phyloP scores from a whole-genome alignment of 352 stramenopile genomes.

The Phytophthora pinifolia region DNA sequence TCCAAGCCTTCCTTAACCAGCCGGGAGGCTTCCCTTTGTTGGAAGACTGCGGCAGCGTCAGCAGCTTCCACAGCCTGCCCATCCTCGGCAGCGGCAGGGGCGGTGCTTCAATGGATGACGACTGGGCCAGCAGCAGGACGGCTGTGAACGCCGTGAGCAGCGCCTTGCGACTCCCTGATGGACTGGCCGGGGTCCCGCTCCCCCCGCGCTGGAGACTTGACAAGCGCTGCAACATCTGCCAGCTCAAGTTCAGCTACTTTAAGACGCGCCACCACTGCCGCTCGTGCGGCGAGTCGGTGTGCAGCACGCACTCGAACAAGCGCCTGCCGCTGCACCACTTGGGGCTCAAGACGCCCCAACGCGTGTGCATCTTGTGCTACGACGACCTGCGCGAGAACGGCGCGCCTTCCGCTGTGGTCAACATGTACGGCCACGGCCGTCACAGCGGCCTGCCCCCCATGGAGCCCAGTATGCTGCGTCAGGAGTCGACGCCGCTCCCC shows the following conservation, averaged over 20 bases:
- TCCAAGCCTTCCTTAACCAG: constrained; percentile 49
- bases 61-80: constrained; percentile 30
- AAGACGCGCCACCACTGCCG: constrained; percentile 87
- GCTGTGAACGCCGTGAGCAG: constrained; percentile 26
- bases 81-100: constrained; percentile 15
- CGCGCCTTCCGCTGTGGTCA: constrained; percentile 75
- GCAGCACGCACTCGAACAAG: constrained; percentile 75
- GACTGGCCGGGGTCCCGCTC: constrained; percentile 37
- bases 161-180: constrained; percentile 32
- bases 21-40: constrained; percentile 25
- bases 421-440: constrained; percentile 55
- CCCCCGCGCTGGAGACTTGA: constrained; percentile 73
- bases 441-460: constrained; percentile 31
- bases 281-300: constrained; percentile 87
- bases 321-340: constrained; percentile 64
- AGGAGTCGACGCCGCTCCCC: constrained; percentile 30
- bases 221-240: constrained; percentile 82
- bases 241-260: constrained; percentile 87
- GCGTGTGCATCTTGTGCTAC: constrained; percentile 81
- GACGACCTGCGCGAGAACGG: constrained; percentile 75
- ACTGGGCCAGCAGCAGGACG: constrained; percentile 23
- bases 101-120: constrained; percentile 18
- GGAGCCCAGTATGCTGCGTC: constrained; percentile 31
- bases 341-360: constrained; percentile 58
- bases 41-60: too few relatives aligned